phyloP scores from a whole-genome alignment of 1,284 basidiomycete genomes.

The Farysia itapuensis region DNA sequence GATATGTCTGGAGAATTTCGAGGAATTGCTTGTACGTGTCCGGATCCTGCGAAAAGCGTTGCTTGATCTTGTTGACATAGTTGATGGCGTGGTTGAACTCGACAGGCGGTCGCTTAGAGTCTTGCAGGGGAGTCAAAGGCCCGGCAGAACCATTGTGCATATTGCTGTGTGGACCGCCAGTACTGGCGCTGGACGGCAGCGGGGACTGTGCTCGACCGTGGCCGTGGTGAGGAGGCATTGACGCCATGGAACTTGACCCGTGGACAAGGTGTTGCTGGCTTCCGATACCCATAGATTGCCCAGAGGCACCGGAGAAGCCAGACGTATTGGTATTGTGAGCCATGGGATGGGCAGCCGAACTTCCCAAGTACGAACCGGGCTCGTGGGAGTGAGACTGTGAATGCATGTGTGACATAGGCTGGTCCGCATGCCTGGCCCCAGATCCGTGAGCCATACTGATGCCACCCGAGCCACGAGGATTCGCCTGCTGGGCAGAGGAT shows the following conservation, averaged over 20 bases:
- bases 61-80: constrained; percentile 99
- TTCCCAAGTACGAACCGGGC: constrained; percentile 20
- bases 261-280: constrained; percentile 25
- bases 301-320: constrained; percentile 13
- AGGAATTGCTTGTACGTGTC: constrained; percentile 98
- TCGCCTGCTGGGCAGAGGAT: constrained; percentile 4
- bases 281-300: constrained; percentile 21
- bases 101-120: constrained; percentile 61
- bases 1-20: constrained; percentile 95
- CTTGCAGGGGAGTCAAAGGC: constrained; percentile 33
- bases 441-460: constrained; percentile 34
- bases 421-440: constrained; percentile 27
- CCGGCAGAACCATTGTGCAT: constrained; percentile 20
- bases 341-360: constrained; percentile 23
- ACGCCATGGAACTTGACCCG: constrained; percentile 25
- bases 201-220: constrained; percentile 36
- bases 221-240: constrained; percentile 23
- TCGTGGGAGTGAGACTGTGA: constrained; percentile 25
- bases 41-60: constrained; percentile 83
- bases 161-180: constrained; percentile 7
- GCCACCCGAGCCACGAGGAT: constrained; percentile 1
- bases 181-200: constrained; percentile 23
- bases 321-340: constrained; percentile 10
- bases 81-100: constrained; percentile 98
- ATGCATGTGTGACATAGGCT: constrained; percentile 29